Evolutionary conservation across 805 yeast species (phyloP).

Genomic region (Myxozyma neotropica): DNA sequence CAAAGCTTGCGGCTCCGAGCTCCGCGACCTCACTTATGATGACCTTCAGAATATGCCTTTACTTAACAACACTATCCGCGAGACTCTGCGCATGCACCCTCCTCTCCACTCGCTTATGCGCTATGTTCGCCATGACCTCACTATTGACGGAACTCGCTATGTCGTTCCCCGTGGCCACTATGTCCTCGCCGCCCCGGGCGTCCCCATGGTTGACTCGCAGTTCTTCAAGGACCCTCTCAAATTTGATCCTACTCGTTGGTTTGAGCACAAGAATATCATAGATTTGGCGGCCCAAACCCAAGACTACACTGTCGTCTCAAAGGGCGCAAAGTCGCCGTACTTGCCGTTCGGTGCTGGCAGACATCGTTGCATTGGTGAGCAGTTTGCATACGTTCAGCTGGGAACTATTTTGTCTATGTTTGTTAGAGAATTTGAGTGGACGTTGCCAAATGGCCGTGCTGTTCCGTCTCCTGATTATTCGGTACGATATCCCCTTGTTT

Average conservation of each 20-base stretch:
- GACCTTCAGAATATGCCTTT: conserved; percentile 79
- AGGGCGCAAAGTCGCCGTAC: conserved; percentile 94
- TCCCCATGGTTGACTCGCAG: conserved; percentile 71
- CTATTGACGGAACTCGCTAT: conserved; percentile 75
- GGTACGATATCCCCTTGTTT: not conserved
- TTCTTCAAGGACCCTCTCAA: conserved; percentile 75
- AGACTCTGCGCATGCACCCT: conserved; percentile 92
- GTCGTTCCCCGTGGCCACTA: conserved; percentile 88
- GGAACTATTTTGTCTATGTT: conserved; percentile 79
- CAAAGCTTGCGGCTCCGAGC: conserved; percentile 52
- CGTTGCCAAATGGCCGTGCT: conserved; percentile 52
- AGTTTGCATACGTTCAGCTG: conserved; percentile 91
- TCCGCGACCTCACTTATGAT: conserved; percentile 71
- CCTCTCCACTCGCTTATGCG: conserved; percentile 96
- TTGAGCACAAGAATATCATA: conserved; percentile 38
- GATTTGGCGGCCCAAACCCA: conserved; percentile 71
- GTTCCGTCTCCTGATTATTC: conserved; percentile 38
- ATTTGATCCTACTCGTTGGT: conserved; percentile 91
- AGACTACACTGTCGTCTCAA: conserved; percentile 57
- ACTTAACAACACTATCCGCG: conserved; percentile 82
- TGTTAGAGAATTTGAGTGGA: conserved; percentile 78
- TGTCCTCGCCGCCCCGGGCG: conserved; percentile 93
- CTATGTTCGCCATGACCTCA: conserved; percentile 75
- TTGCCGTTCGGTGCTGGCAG: conserved; percentile 99
- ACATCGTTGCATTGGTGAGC: conserved; percentile 99